Conservation (phyloP, 2,329 filamentous ascomycete genomes). For the Hypomyces rosellus region DNA sequence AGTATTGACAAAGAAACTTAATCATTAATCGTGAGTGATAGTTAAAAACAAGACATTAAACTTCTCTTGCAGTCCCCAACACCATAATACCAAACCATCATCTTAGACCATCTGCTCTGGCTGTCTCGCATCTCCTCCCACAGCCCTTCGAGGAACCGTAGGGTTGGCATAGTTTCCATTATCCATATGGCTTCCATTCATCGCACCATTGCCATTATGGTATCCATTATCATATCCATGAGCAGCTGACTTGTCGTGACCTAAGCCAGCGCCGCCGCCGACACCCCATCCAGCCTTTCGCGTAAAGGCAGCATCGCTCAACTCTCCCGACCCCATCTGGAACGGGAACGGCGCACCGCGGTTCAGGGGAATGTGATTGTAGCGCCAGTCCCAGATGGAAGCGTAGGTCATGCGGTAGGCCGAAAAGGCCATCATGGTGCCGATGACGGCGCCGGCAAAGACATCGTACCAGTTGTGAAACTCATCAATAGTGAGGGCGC, state of each 20-base stretch:
- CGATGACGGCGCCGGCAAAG: constrained; percentile 59
- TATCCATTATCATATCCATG: not conserved
- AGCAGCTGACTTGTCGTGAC: not conserved
- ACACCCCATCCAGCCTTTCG: constrained; percentile 54
- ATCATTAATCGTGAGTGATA: too few relatives aligned
- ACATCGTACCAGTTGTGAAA: constrained; percentile 73
- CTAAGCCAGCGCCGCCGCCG: constrained; percentile 3
- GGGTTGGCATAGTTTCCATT: constrained; percentile 4
- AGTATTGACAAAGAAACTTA: too few relatives aligned
- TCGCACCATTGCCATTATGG: constrained; percentile 11
- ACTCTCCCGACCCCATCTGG: constrained; percentile 34
- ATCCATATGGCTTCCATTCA: not conserved
- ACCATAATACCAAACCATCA: not conserved
- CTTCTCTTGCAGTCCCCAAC: too few relatives aligned
- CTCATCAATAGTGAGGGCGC: constrained; percentile 64
- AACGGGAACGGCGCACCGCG: constrained; percentile 51
- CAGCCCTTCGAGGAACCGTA: constrained; percentile 13
- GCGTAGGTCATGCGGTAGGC: constrained; percentile 63
- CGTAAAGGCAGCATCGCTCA: constrained; percentile 52
- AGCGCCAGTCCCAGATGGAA: constrained; percentile 61
- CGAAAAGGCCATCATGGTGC: constrained; percentile 58
- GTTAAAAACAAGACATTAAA: too few relatives aligned
- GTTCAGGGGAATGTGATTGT: constrained; percentile 58
- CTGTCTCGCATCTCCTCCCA: constrained; percentile 9
- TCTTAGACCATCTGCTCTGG: constrained; percentile 14